Conservation (phyloP, 2,329 filamentous ascomycete species). For the Curvularia sp. region DNA sequence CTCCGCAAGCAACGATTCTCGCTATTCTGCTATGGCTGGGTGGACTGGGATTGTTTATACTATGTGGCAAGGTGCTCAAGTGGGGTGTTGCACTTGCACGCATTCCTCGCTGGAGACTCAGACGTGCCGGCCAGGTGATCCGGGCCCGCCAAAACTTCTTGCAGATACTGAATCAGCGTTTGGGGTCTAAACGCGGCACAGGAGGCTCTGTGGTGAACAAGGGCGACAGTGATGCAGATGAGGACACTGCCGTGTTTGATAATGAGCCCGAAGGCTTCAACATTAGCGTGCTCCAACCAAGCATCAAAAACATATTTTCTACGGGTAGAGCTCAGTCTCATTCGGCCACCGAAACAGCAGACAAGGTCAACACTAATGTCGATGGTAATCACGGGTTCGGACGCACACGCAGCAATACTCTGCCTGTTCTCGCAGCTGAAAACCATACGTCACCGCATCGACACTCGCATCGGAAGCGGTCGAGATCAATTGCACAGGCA, state of each 20-base stretch:
- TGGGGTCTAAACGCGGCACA: constrained; percentile 36
- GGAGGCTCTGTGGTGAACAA: constrained; percentile 25
- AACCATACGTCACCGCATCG: constrained; percentile 31
- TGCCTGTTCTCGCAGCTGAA: constrained; percentile 38
- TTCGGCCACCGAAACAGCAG: constrained; percentile 42
- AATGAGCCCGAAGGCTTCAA: constrained; percentile 40
- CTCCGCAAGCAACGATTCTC: constrained; percentile 59
- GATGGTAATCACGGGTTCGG: constrained; percentile 9
- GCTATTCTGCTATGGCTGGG: constrained; percentile 60
- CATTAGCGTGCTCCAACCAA: constrained; percentile 34
- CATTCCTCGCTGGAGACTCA: constrained; percentile 90
- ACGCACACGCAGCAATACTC: constrained; percentile 45
- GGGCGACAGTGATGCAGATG: constrained; percentile 57
- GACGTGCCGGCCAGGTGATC: constrained; percentile 59
- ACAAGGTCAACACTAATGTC: constrained; percentile 10
- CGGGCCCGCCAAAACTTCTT: constrained; percentile 54
- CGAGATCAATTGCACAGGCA: constrained; percentile 58
- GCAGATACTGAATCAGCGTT: constrained; percentile 48
- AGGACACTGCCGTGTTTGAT: constrained; percentile 45
- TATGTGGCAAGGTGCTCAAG: constrained; percentile 75
- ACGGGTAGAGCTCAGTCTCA: constrained; percentile 31
- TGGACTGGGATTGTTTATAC: constrained; percentile 76
- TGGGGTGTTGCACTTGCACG: constrained; percentile 87
- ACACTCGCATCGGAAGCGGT: constrained; percentile 35
- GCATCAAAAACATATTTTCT: constrained; percentile 22